A percentile compares a stretch with the other conserved stretches of the same genome.
Conservation (phyloP, 148 eudicot species). For the Tetragonia tetragonoides region DNA sequence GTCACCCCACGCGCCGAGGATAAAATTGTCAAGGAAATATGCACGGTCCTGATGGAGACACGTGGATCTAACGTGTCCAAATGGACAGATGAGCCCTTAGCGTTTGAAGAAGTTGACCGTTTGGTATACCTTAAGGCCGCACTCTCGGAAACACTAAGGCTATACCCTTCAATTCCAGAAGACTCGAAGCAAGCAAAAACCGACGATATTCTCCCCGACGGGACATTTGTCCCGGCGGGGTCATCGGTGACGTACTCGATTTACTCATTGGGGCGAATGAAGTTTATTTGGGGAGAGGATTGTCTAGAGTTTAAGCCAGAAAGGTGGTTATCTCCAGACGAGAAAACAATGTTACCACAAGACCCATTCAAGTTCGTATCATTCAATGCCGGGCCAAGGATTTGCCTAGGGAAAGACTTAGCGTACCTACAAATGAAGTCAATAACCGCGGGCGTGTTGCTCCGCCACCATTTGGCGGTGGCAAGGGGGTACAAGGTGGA, state of each 20-base stretch:
- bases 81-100: slow-evolving; percentile 70
- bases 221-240: slow-evolving; percentile 78
- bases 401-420: slow-evolving; percentile 77
- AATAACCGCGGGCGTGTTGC: slow-evolving; percentile 64
- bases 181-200: slow-evolving; percentile 72
- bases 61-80: slow-evolving; percentile 55
- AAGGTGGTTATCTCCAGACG: slow-evolving; percentile 71
- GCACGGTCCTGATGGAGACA: slow-evolving; percentile 60
- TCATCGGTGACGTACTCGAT: slow-evolving; percentile 80
- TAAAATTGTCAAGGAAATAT: slow-evolving; percentile 56
- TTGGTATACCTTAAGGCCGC: slow-evolving; percentile 72
- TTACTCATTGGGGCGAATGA: slow-evolving; percentile 75
- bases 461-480: slow-evolving; percentile 67
- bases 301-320: slow-evolving; percentile 72
- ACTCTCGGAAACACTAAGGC: slow-evolving; percentile 74
- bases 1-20: slow-evolving; percentile 55
- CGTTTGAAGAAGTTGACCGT: slow-evolving; percentile 74
- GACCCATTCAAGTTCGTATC: slow-evolving; percentile 71
- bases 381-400: slow-evolving; percentile 88
- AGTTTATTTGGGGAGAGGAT: slow-evolving; percentile 85
- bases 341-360: slow-evolving; percentile 35
- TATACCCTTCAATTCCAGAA: slow-evolving; percentile 85
- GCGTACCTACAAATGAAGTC: slow-evolving; percentile 94
- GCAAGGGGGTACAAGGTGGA: slow-evolving; percentile 71
- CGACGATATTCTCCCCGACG: slow-evolving; percentile 74